Evolutionary conservation across 306 rosid species (phyloP), one percentile per base, ranked within the genome.

Genomic region (Herpetospermum pedunculosum): DNA sequence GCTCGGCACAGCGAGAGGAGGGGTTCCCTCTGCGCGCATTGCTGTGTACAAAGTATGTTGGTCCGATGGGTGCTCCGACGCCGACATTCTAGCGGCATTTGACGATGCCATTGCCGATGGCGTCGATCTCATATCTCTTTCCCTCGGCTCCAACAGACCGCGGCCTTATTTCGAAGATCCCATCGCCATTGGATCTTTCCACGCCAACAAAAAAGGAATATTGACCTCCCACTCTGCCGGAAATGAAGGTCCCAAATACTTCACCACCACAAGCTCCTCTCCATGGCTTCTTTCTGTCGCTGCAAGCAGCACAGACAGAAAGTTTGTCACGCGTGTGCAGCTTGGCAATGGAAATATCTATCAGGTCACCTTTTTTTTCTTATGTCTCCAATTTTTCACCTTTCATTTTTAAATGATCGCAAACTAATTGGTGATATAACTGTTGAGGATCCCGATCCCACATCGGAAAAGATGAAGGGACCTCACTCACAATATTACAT

Each of bases 91-190:
- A 46, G 68, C 58, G 0, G 83, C 80, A 0, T 84, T 82, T 54
- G 87, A 85, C 46, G 85, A 65, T 16, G 87, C 85, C 6, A 82
- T 88, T 40, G 80, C 74, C 0, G 89, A 88, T 25, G 88, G 91
- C 0, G 85, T 88, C 8, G 89, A 88, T 21, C 55, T 85, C 1
- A 25, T 85, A 23, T 78, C 84, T 0, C 0, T 78, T 4, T 88
- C 86, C 4, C 0, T 81, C 0, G 86, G 81, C 1, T 29, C 37
- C 0, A 0, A 0, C 0, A 0, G 1, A 4, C 0, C 19, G 3
- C 0, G 0, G 0, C 34, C 29, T 32, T 37, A 47, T 16, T 47
- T 47, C 21, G 1, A 0, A 0, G 52, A 47, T 23, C 80, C 90
- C 55, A 49, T 49, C 16, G 52, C 81, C 4, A 81, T 89, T 6